Evolutionary conservation across 1,139 yeast genomes (phyloP).

Genomic region (Wickerhamiella pararugosa): DNA sequence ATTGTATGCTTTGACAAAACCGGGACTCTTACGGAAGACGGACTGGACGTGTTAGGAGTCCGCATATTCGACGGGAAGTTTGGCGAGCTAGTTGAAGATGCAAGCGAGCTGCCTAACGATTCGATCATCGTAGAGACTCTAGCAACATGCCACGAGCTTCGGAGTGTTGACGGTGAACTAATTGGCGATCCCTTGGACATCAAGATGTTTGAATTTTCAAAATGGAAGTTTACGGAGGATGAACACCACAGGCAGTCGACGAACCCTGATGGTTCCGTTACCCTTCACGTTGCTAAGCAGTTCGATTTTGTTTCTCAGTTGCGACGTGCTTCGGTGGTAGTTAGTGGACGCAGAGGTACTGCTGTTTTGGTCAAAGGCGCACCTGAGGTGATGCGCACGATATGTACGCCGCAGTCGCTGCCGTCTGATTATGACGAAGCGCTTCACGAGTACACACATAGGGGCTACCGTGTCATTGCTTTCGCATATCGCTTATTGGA

Average conservation of each 20-base stretch:
- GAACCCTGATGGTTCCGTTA: constrained; percentile 25
- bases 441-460: constrained; percentile 73
- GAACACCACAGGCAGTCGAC: constrained; percentile 20
- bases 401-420: constrained; percentile 54
- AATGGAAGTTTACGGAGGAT: constrained; percentile 61
- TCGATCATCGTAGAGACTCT: constrained; percentile 28
- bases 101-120: constrained; percentile 18
- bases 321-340: constrained; percentile 82
- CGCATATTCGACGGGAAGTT: constrained; percentile 40
- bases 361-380: constrained; percentile 81
- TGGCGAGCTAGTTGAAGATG: constrained; percentile 29
- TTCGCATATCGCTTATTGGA: constrained; percentile 46
- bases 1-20: constrained; percentile 90
- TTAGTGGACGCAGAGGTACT: constrained; percentile 22
- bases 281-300: constrained; percentile 46
- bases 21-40: constrained; percentile 95
- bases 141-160: constrained; percentile 79
- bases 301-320: constrained; percentile 75
- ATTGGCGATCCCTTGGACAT: constrained; percentile 88
- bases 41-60: constrained; percentile 80
- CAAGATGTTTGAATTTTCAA: constrained; percentile 84
- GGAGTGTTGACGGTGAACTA: constrained; percentile 60
- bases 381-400: constrained; percentile 80
- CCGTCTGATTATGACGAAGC: constrained; percentile 64
- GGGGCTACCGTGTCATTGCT: constrained; percentile 90